Percentiles rank a stretch among this genome's conserved stretches.
These are phyloP conservation scores for Globisporangium megalacanthum DNA, from an alignment of 352 stramenopile species.

Conservation along the genomic window DNA sequence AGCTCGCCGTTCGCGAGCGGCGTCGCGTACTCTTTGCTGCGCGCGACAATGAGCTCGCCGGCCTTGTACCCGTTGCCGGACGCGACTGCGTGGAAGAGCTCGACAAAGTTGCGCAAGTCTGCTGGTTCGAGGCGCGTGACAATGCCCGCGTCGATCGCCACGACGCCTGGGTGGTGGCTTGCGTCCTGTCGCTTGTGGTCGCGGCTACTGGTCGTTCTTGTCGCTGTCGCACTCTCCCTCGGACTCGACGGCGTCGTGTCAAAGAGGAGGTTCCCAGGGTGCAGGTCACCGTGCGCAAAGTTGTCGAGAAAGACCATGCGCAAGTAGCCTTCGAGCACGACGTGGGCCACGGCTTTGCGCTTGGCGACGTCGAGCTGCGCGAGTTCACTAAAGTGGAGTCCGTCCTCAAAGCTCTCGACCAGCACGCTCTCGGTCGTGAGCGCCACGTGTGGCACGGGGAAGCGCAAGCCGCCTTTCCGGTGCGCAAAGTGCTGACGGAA, in stretches of 20 bases:
- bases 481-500: slow-evolving; percentile 78
- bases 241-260: slow-evolving; percentile 13
- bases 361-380: slow-evolving; percentile 36
- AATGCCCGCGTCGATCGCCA: slow-evolving; percentile 83
- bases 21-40: slow-evolving; percentile 39
- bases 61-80: slow-evolving; percentile 78
- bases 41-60: slow-evolving; percentile 65
- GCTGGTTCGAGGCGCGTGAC: slow-evolving; percentile 71
- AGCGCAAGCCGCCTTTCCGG: slow-evolving; percentile 46
- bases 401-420: slow-evolving; percentile 88
- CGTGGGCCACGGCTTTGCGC: slow-evolving; percentile 57
- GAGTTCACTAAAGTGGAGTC: slow-evolving; percentile 71
- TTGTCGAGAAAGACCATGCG: slow-evolving; percentile 97
- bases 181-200: no score
- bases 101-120: slow-evolving; percentile 81
- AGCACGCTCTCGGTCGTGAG: slow-evolving; percentile 82
- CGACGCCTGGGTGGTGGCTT: slow-evolving; percentile 30
- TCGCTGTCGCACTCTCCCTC: no score
- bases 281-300: slow-evolving; percentile 92
- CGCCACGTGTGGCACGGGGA: slow-evolving; percentile 67
- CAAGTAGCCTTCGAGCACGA: slow-evolving; percentile 85
- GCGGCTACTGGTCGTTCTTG: no score
- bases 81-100: slow-evolving; percentile 80
- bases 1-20: slow-evolving; percentile 21
- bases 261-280: slow-evolving; percentile 90